Percentiles rank a stretch among this genome's conserved stretches.
These are phyloP conservation scores for Lasiosphaeria miniovina DNA, from an alignment of 495 filamentous ascomycete genomes.

Conservation along the genomic window DNA sequence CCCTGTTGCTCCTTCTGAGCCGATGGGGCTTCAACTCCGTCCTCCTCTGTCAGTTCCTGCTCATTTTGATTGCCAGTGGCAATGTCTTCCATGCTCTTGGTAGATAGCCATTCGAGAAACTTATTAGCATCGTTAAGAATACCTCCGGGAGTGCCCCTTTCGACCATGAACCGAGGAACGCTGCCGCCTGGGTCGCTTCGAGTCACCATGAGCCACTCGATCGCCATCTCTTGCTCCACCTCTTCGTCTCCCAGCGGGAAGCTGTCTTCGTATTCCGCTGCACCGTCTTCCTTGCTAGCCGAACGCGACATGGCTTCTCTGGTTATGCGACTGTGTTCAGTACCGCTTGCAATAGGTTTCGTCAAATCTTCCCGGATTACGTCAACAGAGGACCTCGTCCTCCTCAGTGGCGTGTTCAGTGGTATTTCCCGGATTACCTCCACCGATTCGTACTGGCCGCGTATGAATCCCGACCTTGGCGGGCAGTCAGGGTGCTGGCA, in stretches of 20 bases:
- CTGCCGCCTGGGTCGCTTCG: constrained; percentile 91
- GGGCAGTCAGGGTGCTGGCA: constrained; percentile 71
- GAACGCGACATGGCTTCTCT: constrained; percentile 32
- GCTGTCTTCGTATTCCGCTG: neutral
- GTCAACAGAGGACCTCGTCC: constrained; percentile 33
- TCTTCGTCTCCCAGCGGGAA: constrained; percentile 39
- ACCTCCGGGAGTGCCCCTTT: constrained; percentile 80
- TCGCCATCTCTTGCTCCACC: constrained; percentile 51
- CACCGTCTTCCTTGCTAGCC: constrained; percentile 20
- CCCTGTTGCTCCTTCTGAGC: neutral
- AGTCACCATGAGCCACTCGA: constrained; percentile 97
- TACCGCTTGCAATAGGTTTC: constrained; percentile 9
- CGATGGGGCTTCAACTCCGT: neutral
- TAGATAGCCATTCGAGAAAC: constrained; percentile 80
- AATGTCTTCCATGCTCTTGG: constrained; percentile 44
- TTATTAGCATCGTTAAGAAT: constrained; percentile 80
- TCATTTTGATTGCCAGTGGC: constrained; percentile 18
- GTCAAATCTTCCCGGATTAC: constrained; percentile 24
- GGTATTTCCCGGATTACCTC: constrained; percentile 87
- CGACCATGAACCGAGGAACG: constrained; percentile 91
- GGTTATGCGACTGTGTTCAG: constrained; percentile 8
- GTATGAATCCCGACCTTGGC: constrained; percentile 64
- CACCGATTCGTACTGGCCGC: constrained; percentile 86
- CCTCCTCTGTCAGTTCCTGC: constrained; percentile 20
- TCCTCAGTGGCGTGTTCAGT: constrained; percentile 34